Conservation (phyloP, 2,329 filamentous ascomycete species). For the Anthostomella pinea region DNA sequence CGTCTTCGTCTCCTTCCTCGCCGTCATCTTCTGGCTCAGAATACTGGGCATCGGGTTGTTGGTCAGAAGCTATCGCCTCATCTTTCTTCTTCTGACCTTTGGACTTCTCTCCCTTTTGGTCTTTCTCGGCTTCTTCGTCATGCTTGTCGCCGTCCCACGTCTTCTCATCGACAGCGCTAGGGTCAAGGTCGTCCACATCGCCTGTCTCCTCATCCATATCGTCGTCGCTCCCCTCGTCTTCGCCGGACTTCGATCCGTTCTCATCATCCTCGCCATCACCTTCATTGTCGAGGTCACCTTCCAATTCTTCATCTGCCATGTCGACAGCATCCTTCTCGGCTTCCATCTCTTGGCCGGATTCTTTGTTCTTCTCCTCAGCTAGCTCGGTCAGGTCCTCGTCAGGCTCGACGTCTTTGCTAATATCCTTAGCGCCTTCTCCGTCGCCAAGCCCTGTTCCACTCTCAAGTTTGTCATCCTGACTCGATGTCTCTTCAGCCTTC, state of each 20-base stretch:
- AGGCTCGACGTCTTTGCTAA: conserved; percentile 92
- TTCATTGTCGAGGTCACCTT: conserved; percentile 72
- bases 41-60: conserved; percentile 57
- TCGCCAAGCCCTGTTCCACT: conserved; percentile 91
- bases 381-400: conserved; percentile 92
- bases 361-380: conserved; percentile 76
- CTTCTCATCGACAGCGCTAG: conserved; percentile 92
- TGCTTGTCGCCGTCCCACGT: conserved; percentile 92
- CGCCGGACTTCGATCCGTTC: conserved; percentile 58
- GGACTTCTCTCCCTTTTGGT: conserved; percentile 71
- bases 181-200: conserved; percentile 86
- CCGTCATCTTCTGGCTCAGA: conserved; percentile 42
- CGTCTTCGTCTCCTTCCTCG: conserved; percentile 45
- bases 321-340: conserved; percentile 85
- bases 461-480: conserved; percentile 76
- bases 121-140: conserved; percentile 78
- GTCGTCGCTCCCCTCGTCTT: conserved; percentile 64
- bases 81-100: conserved; percentile 67
- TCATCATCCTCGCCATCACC: conserved; percentile 62
- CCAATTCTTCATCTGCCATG: conserved; percentile 87
- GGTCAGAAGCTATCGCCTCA: conserved; percentile 53
- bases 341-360: conserved; percentile 64
- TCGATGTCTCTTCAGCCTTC: conserved; percentile 67
- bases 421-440: conserved; percentile 92
- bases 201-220: conserved; percentile 88